phyloP scores from a whole-genome alignment of 1,284 basidiomycete genomes.

The Athelia psychrophila region DNA sequence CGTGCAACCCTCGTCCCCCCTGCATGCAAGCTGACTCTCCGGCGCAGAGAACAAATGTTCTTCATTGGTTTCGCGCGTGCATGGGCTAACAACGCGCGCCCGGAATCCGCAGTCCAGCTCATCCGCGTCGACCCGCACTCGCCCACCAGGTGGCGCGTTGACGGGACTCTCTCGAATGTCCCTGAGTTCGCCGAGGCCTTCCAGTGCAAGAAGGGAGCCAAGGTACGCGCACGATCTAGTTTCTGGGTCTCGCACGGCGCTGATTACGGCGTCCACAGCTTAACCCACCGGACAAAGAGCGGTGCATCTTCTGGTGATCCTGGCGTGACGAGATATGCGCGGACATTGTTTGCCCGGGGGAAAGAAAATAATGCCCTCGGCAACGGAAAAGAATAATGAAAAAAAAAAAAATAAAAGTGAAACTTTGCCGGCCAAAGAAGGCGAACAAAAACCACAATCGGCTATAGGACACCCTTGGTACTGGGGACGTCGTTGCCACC shows the following conservation, averaged over 20 bases:
- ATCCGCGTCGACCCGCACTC: conserved; percentile 89
- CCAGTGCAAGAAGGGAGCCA: conserved; percentile 67
- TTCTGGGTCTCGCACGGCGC: background rate
- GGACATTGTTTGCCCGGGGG: background rate
- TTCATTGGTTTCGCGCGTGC: conserved; percentile 83
- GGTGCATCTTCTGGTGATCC: conserved; percentile 66
- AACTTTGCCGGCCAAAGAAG: background rate
- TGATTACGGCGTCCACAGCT: conserved; percentile 34
- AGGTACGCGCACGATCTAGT: conserved; percentile 38
- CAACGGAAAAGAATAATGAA: background rate
- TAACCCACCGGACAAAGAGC: conserved; percentile 63
- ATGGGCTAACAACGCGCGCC: conserved; percentile 75
- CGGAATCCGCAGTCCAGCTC: conserved; percentile 75
- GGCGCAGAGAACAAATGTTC: conserved; percentile 80
- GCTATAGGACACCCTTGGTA: conserved; percentile 88
- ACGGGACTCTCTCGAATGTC: conserved; percentile 80
- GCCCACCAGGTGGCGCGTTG: conserved; percentile 74
- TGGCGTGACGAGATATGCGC: background rate
- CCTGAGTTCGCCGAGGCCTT: conserved; percentile 80
- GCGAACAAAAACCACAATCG: background rate
- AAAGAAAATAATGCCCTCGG: background rate
- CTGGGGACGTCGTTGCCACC: conserved; percentile 93
- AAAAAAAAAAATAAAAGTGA: background rate
- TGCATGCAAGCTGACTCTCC: background rate
- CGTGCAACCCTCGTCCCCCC: conserved; percentile 6